phyloP scores from a whole-genome alignment of 305 asterid genomes.

The Fraxinus platypoda region DNA sequence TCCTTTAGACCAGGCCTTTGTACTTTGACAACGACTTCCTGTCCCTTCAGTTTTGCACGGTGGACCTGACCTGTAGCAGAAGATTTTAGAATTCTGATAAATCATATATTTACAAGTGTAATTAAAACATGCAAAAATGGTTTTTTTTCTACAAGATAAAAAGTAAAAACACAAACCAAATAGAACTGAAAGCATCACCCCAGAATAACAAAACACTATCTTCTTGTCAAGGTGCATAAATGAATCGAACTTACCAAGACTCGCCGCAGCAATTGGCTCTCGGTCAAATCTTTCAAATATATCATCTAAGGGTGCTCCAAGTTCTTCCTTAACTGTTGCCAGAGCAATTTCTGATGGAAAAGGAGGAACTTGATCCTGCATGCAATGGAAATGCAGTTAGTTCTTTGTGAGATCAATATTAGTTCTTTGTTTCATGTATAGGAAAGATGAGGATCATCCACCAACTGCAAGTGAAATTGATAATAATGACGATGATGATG shows the following conservation, averaged over 20 bases:
- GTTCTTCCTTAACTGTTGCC: slow-evolving; percentile 84
- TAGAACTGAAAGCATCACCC: background rate
- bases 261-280: slow-evolving; percentile 96
- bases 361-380: slow-evolving; percentile 98
- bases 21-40: slow-evolving; percentile 74
- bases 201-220: background rate
- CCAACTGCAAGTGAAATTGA: background rate
- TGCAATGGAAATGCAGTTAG: background rate
- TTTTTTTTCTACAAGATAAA: background rate
- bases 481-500: background rate
- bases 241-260: slow-evolving; percentile 64
- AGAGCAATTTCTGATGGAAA: slow-evolving; percentile 91
- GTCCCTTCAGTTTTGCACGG: slow-evolving; percentile 69
- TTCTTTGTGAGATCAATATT: background rate
- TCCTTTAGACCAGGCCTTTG: slow-evolving; percentile 88
- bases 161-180: background rate
- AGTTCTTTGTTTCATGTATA: background rate
- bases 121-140: background rate
- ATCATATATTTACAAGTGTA: background rate
- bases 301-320: slow-evolving; percentile 61
- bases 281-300: slow-evolving; percentile 76
- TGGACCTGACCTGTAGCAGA: slow-evolving; percentile 78
- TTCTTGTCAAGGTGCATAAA: slow-evolving; percentile 7
- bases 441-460: background rate
- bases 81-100: background rate